Evolutionary conservation across 108 stramenopile genomes (phyloP).

Genomic region (Hondaea fermentalgiana): DNA sequence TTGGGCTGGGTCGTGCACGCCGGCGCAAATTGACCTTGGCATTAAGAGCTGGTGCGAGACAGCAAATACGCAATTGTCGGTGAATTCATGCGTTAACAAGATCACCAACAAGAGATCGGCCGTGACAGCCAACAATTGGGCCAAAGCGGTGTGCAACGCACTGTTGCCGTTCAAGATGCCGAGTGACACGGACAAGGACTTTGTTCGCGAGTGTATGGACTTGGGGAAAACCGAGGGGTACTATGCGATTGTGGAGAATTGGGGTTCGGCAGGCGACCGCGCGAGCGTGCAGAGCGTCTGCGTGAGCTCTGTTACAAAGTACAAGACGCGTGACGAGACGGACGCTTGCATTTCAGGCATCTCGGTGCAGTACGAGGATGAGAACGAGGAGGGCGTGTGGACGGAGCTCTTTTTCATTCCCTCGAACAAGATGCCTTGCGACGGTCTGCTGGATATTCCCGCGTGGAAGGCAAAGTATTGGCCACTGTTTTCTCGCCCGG

Average conservation of each 20-base stretch:
- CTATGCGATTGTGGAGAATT: neutral
- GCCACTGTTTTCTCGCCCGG: neutral
- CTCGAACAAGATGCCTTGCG: neutral
- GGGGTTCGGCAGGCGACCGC: neutral
- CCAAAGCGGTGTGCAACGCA: neutral
- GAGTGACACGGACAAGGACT: neutral
- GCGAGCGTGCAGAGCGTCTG: neutral
- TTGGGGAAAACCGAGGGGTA: neutral
- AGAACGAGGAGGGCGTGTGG: neutral
- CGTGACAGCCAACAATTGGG: neutral
- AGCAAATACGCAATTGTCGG: neutral
- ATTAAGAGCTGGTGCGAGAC: neutral
- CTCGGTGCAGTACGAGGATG: neutral
- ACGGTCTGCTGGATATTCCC: neutral
- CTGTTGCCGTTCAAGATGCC: neutral
- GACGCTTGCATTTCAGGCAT: neutral
- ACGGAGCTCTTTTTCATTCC: conserved; percentile 6
- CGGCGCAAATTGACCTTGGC: neutral
- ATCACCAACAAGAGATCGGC: neutral
- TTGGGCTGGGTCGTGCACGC: neutral
- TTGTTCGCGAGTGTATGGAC: neutral
- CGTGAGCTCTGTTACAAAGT: neutral
- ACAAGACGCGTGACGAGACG: neutral
- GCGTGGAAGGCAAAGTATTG: neutral
- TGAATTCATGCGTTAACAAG: neutral